Evolutionary conservation across 805 yeast genomes (phyloP).

Genomic region (Candida railenensis): DNA sequence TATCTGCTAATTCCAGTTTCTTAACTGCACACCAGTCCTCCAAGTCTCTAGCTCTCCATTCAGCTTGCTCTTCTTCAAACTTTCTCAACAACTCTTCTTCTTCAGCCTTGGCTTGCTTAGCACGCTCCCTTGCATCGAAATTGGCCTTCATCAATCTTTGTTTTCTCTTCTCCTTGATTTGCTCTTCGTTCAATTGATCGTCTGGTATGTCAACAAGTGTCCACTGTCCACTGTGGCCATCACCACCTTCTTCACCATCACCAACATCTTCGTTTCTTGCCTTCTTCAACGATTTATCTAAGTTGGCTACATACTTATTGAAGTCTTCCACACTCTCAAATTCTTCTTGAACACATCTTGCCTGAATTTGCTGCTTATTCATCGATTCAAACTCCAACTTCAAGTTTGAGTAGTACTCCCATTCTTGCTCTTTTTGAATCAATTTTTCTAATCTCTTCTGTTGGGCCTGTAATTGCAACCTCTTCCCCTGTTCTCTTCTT

Average conservation of each 20-base stretch:
- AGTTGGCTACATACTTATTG: slow-evolving; percentile 57
- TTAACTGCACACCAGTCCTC: slow-evolving; percentile 78
- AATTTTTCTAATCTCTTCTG: slow-evolving; percentile 78
- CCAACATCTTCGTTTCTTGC: slow-evolving; percentile 67
- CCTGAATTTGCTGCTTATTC: slow-evolving; percentile 51
- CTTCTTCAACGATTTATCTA: slow-evolving; percentile 68
- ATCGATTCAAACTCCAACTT: slow-evolving; percentile 50
- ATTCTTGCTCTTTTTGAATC: slow-evolving; percentile 77
- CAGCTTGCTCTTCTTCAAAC: slow-evolving; percentile 61
- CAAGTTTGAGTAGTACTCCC: slow-evolving; percentile 63
- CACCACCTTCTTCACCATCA: slow-evolving; percentile 43
- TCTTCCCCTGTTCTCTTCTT: slow-evolving; percentile 79
- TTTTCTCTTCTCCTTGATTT: slow-evolving; percentile 80
- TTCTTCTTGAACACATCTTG: slow-evolving; percentile 65
- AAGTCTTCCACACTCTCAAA: slow-evolving; percentile 76
- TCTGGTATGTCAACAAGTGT: slow-evolving; percentile 84
- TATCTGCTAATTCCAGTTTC: slow-evolving; percentile 54
- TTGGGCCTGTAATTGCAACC: slow-evolving; percentile 92
- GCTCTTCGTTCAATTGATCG: slow-evolving; percentile 74
- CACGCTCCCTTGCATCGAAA: slow-evolving; percentile 82
- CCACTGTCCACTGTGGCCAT: slow-evolving; percentile 41
- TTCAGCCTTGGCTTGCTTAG: slow-evolving; percentile 72
- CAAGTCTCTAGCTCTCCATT: slow-evolving; percentile 75
- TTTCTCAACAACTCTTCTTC: slow-evolving; percentile 61
- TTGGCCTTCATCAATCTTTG: slow-evolving; percentile 83